Base-by-base conservation (phyloP, 306 rosid genomes). In the Prunus padus region DNA sequence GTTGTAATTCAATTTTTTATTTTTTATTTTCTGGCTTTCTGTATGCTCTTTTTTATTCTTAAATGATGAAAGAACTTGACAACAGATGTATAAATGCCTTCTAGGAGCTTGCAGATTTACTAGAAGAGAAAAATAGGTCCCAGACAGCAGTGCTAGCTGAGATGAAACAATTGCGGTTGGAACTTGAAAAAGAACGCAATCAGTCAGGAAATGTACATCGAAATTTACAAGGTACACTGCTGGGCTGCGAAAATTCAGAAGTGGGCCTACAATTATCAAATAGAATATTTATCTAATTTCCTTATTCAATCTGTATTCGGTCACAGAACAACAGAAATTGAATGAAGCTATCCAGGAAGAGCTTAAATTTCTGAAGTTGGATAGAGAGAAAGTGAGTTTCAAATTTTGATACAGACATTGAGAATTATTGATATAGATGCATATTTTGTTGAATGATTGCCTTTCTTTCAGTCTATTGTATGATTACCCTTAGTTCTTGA, bases 31-130 rank as follows among this genome's bases (percentile, higher is more conserved):
- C 11, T 10, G 15, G 44, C 26, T 45, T 11, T 47, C 52, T 49
- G 44, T 68, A 56, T 71, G 79, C 19, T 65, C 67, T 73, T 75
- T 83, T 74, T 51, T 52, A 47, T 86, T 85, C 78, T 91, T 37
- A 37, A 90, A 86, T 95, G 86, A 84, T 91, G 93, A 86, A 81
- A 86, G 89, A 91, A 88, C 93, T 92, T 95, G 98, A 95, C 97
- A 80, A 88, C 92, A 86, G 98, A 94, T 88, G 71, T 95, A 83
- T 95, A 96, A 92, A 95, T 92, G 92, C 96, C 93, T 90, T 95
- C 97, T 95, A 92, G 98, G 96, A 92, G 96, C 90, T 84, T 85
- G 96, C 91, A 80, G 96, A 90, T 91, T 73, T 71, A 51, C 79
- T 71, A 76, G 96, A 87, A 81, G 90, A 82, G 77, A 89, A 81